phyloP scores from a whole-genome alignment of 2,329 filamentous ascomycete species.

The Leptographium procerum region DNA sequence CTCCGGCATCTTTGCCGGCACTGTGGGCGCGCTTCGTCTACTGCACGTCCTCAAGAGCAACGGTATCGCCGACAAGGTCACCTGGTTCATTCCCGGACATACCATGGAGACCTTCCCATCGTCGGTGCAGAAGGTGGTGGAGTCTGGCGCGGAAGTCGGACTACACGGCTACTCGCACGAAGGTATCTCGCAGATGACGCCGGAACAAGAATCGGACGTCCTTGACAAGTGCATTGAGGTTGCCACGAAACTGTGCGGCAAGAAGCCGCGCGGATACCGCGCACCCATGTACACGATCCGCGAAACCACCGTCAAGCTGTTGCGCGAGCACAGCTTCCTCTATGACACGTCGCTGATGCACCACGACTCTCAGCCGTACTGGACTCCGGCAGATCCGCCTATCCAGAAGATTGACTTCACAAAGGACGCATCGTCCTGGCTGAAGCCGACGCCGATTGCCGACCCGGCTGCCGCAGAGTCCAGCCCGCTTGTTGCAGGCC shows the following conservation, averaged over 20 bases:
- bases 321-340: conserved; percentile 54
- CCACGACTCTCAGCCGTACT: conserved; percentile 54
- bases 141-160: conserved; percentile 36
- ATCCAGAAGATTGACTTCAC: conserved; percentile 44
- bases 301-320: conserved; percentile 39
- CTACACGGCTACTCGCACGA: conserved; percentile 26
- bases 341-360: conserved; percentile 59
- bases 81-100: conserved; percentile 39
- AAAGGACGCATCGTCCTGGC: conserved; percentile 51
- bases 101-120: conserved; percentile 36
- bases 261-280: conserved; percentile 53
- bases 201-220: conserved; percentile 65
- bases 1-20: conserved; percentile 32
- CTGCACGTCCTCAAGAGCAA: conserved; percentile 62
- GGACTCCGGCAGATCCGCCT: conserved; percentile 39
- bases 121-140: conserved; percentile 28
- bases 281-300: conserved; percentile 36
- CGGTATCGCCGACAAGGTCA: conserved; percentile 50
- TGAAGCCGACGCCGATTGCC: conserved; percentile 47
- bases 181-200: conserved; percentile 40
- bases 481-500: conserved; percentile 25
- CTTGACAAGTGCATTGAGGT: conserved; percentile 46
- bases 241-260: conserved; percentile 19
- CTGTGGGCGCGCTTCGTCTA: conserved; percentile 49
- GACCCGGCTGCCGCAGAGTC: conserved; percentile 42